Evolutionary conservation across 2,329 filamentous ascomycete genomes (phyloP), one percentile per base, ranked within the genome.

Genomic region (Phaeosphaeriaceae sp.): DNA sequence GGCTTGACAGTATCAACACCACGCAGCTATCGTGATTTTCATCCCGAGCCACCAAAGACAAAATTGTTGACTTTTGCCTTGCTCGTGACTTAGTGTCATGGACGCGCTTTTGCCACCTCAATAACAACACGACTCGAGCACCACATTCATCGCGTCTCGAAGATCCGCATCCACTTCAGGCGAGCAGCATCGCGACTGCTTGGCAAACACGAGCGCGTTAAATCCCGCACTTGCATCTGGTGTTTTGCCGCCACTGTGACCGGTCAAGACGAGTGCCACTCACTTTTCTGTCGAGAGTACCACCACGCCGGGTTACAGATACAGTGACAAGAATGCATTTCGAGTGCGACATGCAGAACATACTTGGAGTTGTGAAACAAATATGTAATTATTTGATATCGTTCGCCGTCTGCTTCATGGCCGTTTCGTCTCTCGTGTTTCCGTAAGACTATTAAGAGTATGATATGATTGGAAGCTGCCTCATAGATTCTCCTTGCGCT

Each of bases 151-250:
- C 51, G 24, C 47, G 51, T 44, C 47, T 48, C 19, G 27, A 21
- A 42, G 49, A 21, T 36, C 31, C 11, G 31, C 31, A 36, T 11
- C 31, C 31, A 13, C 31, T 36, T 36, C 31, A 36, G 31, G 31
- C 31, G 31, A 61, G 59, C 57, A 56, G 53, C 52, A 54, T 61
- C 53, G 46, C 56, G 44, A 47, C 41, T 45, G 57, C 61, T 63
- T 66, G 60, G 63, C 61, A 54, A 63, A 62, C 51, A 61, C 48
- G 48, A 55, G 51, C 60, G 62, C 56, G 64, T 67, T 48, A 70
- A 74, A 73, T 74, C 62, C 70, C 71, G 64, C 72, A 72, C 67
- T 57, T 67, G 70, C 72, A 72, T 69, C 50, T 52, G 53, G 40
- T 58, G 25, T 61, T 55, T 53, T 60, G 51, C 60, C 62, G 51